Evolutionary conservation across 306 rosid species (phyloP).

Genomic region (Cicer arietinum): DNA sequence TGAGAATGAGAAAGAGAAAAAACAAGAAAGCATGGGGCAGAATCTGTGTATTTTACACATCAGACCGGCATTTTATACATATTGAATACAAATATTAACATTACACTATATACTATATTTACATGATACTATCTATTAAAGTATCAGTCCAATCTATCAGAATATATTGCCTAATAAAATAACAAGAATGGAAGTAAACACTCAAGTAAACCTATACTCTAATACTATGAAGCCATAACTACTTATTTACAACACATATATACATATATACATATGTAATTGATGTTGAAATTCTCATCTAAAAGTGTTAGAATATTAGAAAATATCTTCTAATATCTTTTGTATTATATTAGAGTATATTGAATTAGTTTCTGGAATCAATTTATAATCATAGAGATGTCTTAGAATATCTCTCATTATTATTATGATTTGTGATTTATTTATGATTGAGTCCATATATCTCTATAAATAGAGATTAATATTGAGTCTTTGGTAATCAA

Average conservation of each 20-base stretch:
- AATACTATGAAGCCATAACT: slow-evolving; percentile 20
- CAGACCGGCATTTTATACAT: too few relatives aligned
- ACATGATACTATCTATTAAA: background rate
- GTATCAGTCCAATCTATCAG: background rate
- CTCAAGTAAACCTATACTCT: background rate
- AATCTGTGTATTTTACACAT: background rate
- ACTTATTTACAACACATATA: background rate
- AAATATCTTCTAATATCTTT: too few relatives aligned
- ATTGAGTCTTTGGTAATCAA: too few relatives aligned
- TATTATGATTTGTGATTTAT: too few relatives aligned
- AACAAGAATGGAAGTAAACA: background rate
- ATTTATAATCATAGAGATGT: too few relatives aligned
- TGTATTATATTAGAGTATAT: too few relatives aligned
- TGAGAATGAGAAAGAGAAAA: background rate
- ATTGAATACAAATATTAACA: background rate
- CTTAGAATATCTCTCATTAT: too few relatives aligned
- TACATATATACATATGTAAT: slow-evolving; percentile 1
- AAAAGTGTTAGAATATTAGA: too few relatives aligned
- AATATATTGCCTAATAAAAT: background rate
- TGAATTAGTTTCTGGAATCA: too few relatives aligned
- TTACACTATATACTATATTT: background rate
- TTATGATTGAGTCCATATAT: too few relatives aligned
- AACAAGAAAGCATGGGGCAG: background rate
- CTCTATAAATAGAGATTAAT: too few relatives aligned
- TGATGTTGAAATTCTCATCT: slow-evolving; percentile 8